phyloP scores from a whole-genome alignment of 2,329 filamentous ascomycete species.

The Phialemonium atrogriseum region DNA sequence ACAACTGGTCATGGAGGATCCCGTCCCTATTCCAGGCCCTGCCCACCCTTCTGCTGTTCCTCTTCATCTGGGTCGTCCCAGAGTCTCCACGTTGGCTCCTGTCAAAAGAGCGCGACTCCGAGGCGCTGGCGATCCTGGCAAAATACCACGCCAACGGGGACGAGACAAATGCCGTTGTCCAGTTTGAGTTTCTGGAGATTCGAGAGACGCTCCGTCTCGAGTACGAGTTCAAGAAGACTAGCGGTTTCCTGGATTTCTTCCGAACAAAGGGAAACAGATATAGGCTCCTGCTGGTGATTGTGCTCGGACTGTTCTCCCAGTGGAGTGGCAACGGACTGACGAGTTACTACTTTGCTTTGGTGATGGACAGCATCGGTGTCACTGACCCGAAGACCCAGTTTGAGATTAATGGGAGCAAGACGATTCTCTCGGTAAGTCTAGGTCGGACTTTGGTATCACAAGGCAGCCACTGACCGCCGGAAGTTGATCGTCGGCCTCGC shows the following conservation, averaged over 20 bases:
- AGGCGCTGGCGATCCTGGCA: slow-evolving; percentile 52
- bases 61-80: slow-evolving; percentile 60
- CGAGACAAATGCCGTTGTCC: slow-evolving; percentile 48
- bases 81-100: slow-evolving; percentile 61
- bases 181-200: slow-evolving; percentile 61
- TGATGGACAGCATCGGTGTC: slow-evolving; percentile 56
- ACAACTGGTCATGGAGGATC: slow-evolving; percentile 59
- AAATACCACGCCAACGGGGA: slow-evolving; percentile 58
- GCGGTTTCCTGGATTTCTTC: slow-evolving; percentile 53
- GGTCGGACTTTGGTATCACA: slow-evolving; percentile 11
- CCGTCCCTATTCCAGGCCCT: slow-evolving; percentile 57
- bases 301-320: slow-evolving; percentile 58
- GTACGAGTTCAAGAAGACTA: slow-evolving; percentile 35
- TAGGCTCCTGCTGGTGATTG: slow-evolving; percentile 52
- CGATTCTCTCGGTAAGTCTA: slow-evolving; percentile 31
- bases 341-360: slow-evolving; percentile 56
- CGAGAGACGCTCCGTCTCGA: slow-evolving; percentile 54
- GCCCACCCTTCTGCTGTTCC: slow-evolving; percentile 52
- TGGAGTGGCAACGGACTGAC: slow-evolving; percentile 61
- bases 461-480: too few species aligned
- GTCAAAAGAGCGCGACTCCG: slow-evolving; percentile 52
- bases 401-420: slow-evolving; percentile 47
- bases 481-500: slow-evolving; percentile 15
- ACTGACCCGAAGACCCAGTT: slow-evolving; percentile 46
- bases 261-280: slow-evolving; percentile 56